These are phyloP conservation scores for Porphyra umbilicalis DNA, from an alignment of 31 red algal genomes.

Conservation along the genomic window DNA sequence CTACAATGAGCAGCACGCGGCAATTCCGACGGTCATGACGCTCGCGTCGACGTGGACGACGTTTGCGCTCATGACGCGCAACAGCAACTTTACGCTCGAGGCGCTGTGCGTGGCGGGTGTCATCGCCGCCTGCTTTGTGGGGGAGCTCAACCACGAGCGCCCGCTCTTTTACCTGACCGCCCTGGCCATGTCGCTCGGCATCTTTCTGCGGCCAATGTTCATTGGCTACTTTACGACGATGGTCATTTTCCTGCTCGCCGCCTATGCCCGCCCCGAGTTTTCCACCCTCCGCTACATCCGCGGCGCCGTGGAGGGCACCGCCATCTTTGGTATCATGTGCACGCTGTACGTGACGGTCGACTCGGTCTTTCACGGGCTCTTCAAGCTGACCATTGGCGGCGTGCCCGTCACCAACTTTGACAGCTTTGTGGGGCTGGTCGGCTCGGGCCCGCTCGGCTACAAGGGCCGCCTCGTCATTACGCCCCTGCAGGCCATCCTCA, in stretches of 20 bases:
- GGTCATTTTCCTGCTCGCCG: conserved; percentile 34
- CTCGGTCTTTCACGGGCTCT: conserved; percentile 54
- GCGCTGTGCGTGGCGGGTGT: conserved; percentile 39
- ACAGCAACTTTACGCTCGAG: conserved; percentile 70
- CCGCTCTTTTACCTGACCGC: conserved; percentile 52
- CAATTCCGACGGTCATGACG: conserved; percentile 40
- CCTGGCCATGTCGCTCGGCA: conserved; percentile 40
- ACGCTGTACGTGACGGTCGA: conserved; percentile 54
- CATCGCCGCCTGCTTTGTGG: conserved; percentile 54
- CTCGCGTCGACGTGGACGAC: conserved; percentile 50
- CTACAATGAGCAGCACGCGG: conserved; percentile 48
- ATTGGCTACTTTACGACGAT: conserved; percentile 33
- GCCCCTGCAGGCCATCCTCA: conserved; percentile 36
- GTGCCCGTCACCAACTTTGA: conserved; percentile 36
- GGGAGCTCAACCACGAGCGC: conserved; percentile 33
- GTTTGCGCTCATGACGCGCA: conserved; percentile 49
- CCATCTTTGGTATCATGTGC: conserved; percentile 48
- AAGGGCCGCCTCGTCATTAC: conserved; percentile 63
- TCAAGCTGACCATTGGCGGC: conserved; percentile 48
- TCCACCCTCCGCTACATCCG: conserved; percentile 44
- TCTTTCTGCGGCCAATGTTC: conserved; percentile 57
- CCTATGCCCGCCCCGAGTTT: conserved; percentile 41
- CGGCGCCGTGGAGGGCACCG: conserved; percentile 42
- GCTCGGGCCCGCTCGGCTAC: conserved; percentile 50
- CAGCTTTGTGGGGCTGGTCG: conserved; percentile 47